Base-by-base conservation (phyloP, 2,329 filamentous ascomycete genomes). In the Colletotrichum trifolii region DNA sequence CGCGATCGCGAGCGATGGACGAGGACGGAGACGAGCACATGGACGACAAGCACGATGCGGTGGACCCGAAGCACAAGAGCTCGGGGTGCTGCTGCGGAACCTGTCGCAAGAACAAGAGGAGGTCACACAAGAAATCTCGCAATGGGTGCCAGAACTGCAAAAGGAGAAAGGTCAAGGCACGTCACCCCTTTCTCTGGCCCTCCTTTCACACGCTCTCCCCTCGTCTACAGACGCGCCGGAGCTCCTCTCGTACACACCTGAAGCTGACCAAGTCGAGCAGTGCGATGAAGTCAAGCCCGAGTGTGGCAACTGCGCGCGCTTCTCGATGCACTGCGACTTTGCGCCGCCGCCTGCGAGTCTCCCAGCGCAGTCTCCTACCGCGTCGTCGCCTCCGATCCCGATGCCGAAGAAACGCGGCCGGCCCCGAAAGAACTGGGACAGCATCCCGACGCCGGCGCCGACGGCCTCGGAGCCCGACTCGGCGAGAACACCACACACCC, bases 271-370 rank as follows among this genome's bases (percentile, higher is more conserved):
- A 33, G 17, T 7, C 25, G 1, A 7, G n/a, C 25, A 69, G 69
- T 71, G 67, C 46, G 68, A 70, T 15, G 68, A 70, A 40, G 54
- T n/a, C n/a, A 69, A 67, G 48, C 68, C 67, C 8, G 58, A 63
- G 15, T 71, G 65, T 34, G 55, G 61, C 13, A 71, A 65, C 35
- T 70, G 65, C 54, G 52, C 64, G 3, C 46, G 68, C 9, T 64
- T 69, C 43, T 67, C 64, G 42, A 66, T 69, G 35, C 50, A 56
- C 13, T 70, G 66, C 47, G 68, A 69, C 56, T 69, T 68, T 34
- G 39, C 54, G 33, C 56, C 59, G 52, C n/a, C 40, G 7, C 43
- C 46, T 11, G 15, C 45, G 15, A 56, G 47, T 3, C n/a, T 35
- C 34, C 43, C 54, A 9, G 39, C 42, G 38, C 43, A 59, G 35